Conservation (phyloP, 192 early-diverging fungal genomes). For the Coemansia javaensis region DNA sequence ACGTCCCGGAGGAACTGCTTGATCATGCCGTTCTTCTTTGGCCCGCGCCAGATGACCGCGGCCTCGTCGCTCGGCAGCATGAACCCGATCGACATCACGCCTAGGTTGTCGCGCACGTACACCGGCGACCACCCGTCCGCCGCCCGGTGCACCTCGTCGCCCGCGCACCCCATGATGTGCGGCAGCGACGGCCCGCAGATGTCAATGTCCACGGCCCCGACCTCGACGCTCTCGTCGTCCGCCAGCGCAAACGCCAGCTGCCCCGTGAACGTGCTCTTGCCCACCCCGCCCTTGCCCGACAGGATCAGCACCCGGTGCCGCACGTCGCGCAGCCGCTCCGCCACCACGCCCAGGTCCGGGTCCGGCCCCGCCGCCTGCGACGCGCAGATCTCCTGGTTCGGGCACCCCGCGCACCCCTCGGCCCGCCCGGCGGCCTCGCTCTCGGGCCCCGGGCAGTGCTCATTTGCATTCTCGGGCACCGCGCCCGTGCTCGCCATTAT, state of each 20-base stretch:
- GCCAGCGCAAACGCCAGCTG: slow-evolving; percentile 82
- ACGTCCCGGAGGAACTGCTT: slow-evolving; percentile 97
- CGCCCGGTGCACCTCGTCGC: slow-evolving; percentile 77
- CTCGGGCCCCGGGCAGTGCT: slow-evolving; percentile 71
- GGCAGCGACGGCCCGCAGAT: slow-evolving; percentile 95
- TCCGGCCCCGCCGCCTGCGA: slow-evolving; percentile 75
- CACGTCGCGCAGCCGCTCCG: slow-evolving; percentile 55
- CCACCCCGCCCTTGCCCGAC: slow-evolving; percentile 97
- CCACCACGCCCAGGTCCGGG: slow-evolving; percentile 66
- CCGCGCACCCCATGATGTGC: slow-evolving; percentile 81
- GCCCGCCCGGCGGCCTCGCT: slow-evolving; percentile 68
- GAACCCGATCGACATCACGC: slow-evolving; percentile 91
- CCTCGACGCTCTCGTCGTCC: slow-evolving; percentile 22
- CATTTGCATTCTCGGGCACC: slow-evolving; percentile 61
- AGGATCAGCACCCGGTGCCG: slow-evolving; percentile 89
- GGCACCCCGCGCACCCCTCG: slow-evolving; percentile 75
- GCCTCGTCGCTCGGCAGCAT: slow-evolving; percentile 82
- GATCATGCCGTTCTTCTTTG: slow-evolving; percentile 88
- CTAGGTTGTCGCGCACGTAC: slow-evolving; percentile 72
- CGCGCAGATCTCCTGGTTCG: slow-evolving; percentile 72
- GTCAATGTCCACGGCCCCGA: slow-evolving; percentile 94
- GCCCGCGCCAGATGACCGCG: slow-evolving; percentile 93
- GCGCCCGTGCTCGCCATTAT: slow-evolving; percentile 3
- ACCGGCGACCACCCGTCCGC: slow-evolving; percentile 78
- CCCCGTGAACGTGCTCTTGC: slow-evolving; percentile 87